Evolutionary conservation across 1,139 yeast species (phyloP).

Genomic region (Nadsonia commutata): DNA sequence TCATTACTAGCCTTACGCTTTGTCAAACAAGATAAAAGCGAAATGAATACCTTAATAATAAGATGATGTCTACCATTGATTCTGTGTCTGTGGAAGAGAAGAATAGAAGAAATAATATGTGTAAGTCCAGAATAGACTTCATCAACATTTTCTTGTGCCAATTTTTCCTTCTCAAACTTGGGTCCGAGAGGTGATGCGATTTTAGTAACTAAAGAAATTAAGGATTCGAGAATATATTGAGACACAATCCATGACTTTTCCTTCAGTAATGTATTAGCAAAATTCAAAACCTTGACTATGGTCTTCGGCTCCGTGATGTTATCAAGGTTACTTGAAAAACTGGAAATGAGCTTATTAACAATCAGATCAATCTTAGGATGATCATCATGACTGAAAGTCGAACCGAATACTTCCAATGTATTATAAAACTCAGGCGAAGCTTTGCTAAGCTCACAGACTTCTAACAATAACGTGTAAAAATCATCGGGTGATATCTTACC

Average conservation of each 20-base stretch:
- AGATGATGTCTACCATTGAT: slow-evolving; percentile 62
- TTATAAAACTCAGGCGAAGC: not conserved
- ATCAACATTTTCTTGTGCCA: not conserved
- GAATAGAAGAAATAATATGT: slow-evolving; percentile 21
- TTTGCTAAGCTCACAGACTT: not conserved
- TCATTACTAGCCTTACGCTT: slow-evolving; percentile 4
- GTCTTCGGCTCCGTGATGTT: not conserved
- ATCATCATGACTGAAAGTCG: not conserved
- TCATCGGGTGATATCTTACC: not conserved
- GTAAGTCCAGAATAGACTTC: slow-evolving; percentile 9
- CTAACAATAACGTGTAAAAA: not conserved
- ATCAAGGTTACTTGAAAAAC: not conserved
- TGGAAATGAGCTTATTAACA: not conserved
- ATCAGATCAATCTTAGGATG: not conserved
- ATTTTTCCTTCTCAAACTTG: slow-evolving; percentile 1
- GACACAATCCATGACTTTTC: slow-evolving; percentile 44
- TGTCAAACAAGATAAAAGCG: slow-evolving; percentile 25
- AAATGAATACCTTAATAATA: slow-evolving; percentile 33
- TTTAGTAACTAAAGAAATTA: slow-evolving; percentile 27
- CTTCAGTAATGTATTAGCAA: slow-evolving; percentile 22
- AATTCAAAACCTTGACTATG: slow-evolving; percentile 1
- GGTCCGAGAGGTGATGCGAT: slow-evolving; percentile 14
- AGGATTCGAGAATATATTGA: slow-evolving; percentile 53
- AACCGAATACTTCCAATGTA: not conserved
- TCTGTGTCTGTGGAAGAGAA: slow-evolving; percentile 57